Conservation (phyloP, 176 grass and related monocot species). For the Carex littledalei region DNA sequence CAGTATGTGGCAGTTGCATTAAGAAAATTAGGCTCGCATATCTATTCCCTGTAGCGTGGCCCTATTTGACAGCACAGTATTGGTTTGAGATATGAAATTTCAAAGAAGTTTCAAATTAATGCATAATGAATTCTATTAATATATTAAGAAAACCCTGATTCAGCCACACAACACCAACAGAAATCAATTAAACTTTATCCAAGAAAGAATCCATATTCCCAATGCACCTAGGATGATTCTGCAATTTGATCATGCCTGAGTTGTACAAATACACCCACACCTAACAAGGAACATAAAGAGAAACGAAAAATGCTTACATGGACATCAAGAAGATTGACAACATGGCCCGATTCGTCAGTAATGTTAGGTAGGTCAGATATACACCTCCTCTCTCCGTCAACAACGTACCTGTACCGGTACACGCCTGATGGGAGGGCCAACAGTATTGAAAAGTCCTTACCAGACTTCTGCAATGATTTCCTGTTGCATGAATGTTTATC, state of each 20-base stretch:
- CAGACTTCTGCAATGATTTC: slow-evolving; percentile 77
- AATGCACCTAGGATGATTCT: background rate
- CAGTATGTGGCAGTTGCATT: background rate
- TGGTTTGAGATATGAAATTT: background rate
- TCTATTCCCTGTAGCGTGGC: background rate
- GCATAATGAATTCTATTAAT: background rate
- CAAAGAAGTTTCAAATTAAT: background rate
- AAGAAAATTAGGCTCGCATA: background rate
- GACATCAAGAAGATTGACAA: slow-evolving; percentile 90
- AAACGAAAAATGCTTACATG: slow-evolving; percentile 56
- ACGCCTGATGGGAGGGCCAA: slow-evolving; percentile 82
- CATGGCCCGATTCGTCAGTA: slow-evolving; percentile 61
- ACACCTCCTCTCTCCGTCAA: slow-evolving; percentile 77
- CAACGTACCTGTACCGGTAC: slow-evolving; percentile 82
- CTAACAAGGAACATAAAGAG: background rate
- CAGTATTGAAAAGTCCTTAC: slow-evolving; percentile 88
- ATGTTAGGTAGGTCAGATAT: slow-evolving; percentile 82
- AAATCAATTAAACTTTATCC: background rate
- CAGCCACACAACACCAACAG: background rate
- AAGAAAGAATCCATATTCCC: background rate
- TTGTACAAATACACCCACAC: background rate
- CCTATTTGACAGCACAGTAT: background rate
- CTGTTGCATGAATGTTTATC: slow-evolving; percentile 26
- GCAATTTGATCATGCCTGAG: background rate
- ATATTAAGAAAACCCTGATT: background rate